Base-by-base conservation (phyloP, 2,329 filamentous ascomycete genomes). In the Aspergillus uvarum region DNA sequence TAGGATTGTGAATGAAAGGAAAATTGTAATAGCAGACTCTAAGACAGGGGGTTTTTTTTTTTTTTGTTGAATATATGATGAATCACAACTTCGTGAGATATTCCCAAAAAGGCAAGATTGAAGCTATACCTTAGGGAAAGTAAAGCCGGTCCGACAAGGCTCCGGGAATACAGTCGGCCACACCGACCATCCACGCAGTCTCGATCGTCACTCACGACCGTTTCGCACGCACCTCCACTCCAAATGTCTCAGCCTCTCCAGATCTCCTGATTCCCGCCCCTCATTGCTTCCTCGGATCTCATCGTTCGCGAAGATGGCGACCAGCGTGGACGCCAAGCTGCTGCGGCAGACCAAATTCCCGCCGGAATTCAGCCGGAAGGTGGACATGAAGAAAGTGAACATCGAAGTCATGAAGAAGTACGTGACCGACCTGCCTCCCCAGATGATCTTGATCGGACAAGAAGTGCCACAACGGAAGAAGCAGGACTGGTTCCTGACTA, bases 321-420 rank as follows among this genome's bases (percentile, higher is more conserved):
- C 89, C 57, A 90, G 87, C 66, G 91, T 95, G 63, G 94, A 97
- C 77, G 89, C 90, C 66, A 96, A 96, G 82, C 85, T 96, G 70
- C 81, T 97, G 59, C 91, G 89, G 83, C 88, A 89, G 76, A 98
- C 93, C 58, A 97, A 96, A 73, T 98, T 97, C 65, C 95, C 95
- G 50, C 84, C 89, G 7, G 92, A 97, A 73, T 99, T 98, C 80
- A 94, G 86, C 73, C 88, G 91, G 74, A 97, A 97, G 81, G 95
- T 99, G 65, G 93, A 99, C 81, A 96, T 96, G 86, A 87, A 88
- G 68, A 98, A 98, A 81, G 92, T 99, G 77, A 97, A 99, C 74
- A 83, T 96, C 54, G 92, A 96, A 76, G 91, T 99, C 58, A 96
- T 99, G 87, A 97, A 97, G 84, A 96, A 95, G 91, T 96, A 74